Conservation (phyloP, 164 flowering plant species). For the Vitis riparia region DNA sequence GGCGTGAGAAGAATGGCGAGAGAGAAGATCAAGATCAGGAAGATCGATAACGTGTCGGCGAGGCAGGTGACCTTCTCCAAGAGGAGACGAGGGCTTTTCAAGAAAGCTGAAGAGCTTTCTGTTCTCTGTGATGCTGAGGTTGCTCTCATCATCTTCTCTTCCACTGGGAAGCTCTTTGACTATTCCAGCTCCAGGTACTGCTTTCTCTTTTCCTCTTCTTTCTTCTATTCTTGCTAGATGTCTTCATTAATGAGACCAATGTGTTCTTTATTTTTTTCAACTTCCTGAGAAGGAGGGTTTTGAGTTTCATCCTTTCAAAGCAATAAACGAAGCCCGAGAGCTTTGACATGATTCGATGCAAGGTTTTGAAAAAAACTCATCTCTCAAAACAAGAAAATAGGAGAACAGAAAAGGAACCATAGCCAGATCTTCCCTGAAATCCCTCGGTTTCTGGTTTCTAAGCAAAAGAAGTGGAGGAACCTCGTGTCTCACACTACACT, state of each 20-base stretch:
- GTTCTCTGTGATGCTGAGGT: conserved; percentile 43
- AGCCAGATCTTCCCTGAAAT: too few relatives aligned
- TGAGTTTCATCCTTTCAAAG: too few relatives aligned
- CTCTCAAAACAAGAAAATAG: too few relatives aligned
- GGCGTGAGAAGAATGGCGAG: conserved; percentile 25
- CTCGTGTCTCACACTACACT: too few relatives aligned
- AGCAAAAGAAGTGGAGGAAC: too few relatives aligned
- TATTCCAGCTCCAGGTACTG: conserved; percentile 40
- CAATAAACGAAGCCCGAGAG: too few relatives aligned
- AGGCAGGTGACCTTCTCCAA: conserved; percentile 46
- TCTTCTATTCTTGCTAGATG: background rate
- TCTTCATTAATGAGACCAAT: background rate
- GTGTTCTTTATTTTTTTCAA: too few relatives aligned
- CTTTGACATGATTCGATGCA: too few relatives aligned
- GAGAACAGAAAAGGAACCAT: too few relatives aligned
- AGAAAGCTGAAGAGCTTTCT: conserved; percentile 45
- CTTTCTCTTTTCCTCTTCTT: background rate
- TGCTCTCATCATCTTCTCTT: conserved; percentile 43
- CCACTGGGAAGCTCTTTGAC: conserved; percentile 48
- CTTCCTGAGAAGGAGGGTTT: too few relatives aligned
- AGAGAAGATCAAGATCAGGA: conserved; percentile 47
- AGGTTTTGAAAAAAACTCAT: too few relatives aligned
- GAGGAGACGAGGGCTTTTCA: conserved; percentile 42
- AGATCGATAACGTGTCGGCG: conserved; percentile 44
- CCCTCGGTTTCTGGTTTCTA: too few relatives aligned